Evolutionary conservation across 805 yeast species (phyloP).

Genomic region (Scheffersomyces coipomensis): DNA sequence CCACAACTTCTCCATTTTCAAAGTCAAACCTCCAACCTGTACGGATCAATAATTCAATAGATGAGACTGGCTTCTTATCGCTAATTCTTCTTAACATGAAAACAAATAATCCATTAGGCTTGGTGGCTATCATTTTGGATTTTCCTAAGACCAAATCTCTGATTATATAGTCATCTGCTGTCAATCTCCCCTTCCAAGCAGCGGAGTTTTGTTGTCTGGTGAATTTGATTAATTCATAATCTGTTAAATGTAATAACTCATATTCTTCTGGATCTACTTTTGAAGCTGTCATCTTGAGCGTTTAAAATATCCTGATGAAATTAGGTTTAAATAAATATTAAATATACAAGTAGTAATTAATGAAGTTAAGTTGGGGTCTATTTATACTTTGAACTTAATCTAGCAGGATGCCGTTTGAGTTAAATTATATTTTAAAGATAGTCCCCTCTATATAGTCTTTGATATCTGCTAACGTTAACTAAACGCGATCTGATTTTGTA

Average conservation of each 20-base stretch:
- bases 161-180: constrained; percentile 29
- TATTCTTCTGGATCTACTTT: constrained; percentile 6
- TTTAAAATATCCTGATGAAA: too few relatives aligned
- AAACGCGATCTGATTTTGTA: constrained; percentile 2
- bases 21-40: constrained; percentile 22
- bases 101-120: constrained; percentile 10
- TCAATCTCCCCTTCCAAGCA: constrained; percentile 37
- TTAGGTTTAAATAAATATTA: too few relatives aligned
- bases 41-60: constrained; percentile 35
- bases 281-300: not conserved
- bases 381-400: too few relatives aligned
- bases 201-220: constrained; percentile 33
- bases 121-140: constrained; percentile 11
- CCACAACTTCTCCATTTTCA: constrained; percentile 12
- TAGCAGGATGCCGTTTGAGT: too few relatives aligned
- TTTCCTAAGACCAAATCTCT: constrained; percentile 32
- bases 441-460: too few relatives aligned
- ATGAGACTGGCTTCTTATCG: constrained; percentile 20
- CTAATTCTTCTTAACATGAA: constrained; percentile 14
- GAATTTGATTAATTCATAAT: constrained; percentile 22
- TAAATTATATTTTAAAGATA: too few relatives aligned
- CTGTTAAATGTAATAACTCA: constrained; percentile 18
- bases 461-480: constrained; percentile 7
- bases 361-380: too few relatives aligned
- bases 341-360: too few relatives aligned